Evolutionary conservation across 768 basidiomycete species (phyloP).

Genomic region (Tricholoma flavovirens): DNA sequence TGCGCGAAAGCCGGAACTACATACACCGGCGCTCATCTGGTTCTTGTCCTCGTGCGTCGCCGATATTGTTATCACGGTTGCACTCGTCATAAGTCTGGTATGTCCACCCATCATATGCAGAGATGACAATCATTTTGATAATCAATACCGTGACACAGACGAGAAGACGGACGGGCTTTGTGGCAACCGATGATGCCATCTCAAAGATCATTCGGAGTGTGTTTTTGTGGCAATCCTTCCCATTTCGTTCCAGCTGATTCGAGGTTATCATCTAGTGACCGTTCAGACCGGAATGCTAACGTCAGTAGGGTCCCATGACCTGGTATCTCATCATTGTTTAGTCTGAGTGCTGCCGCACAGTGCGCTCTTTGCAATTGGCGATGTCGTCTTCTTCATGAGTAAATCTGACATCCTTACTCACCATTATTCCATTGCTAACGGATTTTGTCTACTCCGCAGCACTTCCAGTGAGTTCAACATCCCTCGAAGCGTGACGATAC

Average conservation of each 20-base stretch:
- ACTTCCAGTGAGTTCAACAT: slow-evolving; percentile 29
- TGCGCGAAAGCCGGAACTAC: slow-evolving; percentile 23
- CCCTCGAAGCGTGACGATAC: background rate
- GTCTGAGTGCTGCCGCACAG: slow-evolving; percentile 11
- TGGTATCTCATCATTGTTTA: background rate
- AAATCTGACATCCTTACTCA: slow-evolving; percentile 10
- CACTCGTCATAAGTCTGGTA: slow-evolving; percentile 39
- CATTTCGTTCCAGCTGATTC: background rate
- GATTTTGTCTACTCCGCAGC: slow-evolving; percentile 18
- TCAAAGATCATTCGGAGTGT: slow-evolving; percentile 28
- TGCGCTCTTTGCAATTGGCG: slow-evolving; percentile 38
- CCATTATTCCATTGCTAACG: background rate
- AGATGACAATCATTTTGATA: background rate
- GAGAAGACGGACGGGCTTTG: slow-evolving; percentile 30
- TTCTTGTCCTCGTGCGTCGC: slow-evolving; percentile 37
- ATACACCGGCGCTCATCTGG: slow-evolving; percentile 35
- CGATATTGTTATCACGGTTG: slow-evolving; percentile 41
- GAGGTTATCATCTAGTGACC: slow-evolving; percentile 22
- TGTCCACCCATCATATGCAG: slow-evolving; percentile 8
- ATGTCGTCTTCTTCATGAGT: slow-evolving; percentile 44
- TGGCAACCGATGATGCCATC: slow-evolving; percentile 29
- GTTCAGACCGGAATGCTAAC: slow-evolving; percentile 40
- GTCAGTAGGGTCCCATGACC: slow-evolving; percentile 12
- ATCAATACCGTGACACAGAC: slow-evolving; percentile 31
- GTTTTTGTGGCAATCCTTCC: background rate